Evolutionary conservation across 1,139 yeast species (phyloP), one percentile per base, ranked within the genome.

Genomic region (Nakaseomyces uthaithaninus): DNA sequence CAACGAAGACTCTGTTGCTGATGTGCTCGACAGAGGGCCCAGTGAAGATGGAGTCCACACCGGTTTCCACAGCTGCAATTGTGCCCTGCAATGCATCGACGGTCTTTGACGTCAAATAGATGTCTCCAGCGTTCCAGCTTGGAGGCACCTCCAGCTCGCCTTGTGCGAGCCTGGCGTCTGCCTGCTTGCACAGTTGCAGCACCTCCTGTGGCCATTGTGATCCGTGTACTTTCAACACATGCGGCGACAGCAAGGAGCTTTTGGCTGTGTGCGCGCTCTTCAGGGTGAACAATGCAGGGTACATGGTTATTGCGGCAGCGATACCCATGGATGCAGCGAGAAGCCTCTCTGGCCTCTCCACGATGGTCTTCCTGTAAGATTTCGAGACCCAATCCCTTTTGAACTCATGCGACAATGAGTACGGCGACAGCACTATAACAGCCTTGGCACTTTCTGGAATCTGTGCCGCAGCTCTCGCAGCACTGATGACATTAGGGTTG

Each of bases 51-150:
- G 69, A 64, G 55, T 85, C 94, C 1, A 84, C 68, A 2, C 84
- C 89, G 0, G 74, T 68, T 59, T 85, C 94, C 8, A 84, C 67
- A 0, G 94, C 80, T 0, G 93, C 94, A 30, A 85, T 66, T 1
- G 80, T 86, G 3, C 94, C 94, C 50, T 80, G 82, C 11, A 85
- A 63, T 0, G 95, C 94, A 36, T 72, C 73, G 9, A 81, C 62
- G 0, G 95, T 80, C 35, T 70, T 74, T 7, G 80, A 77, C 4
- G 79, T 74, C 44, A 85, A 60, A 55, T 85, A 85, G 31, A 85
- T 82, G 55, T 85, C 95, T 7, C 94, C 94, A 3, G 82, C 72
- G 46, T 84, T 83, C 94, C 94, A 85, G 42, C 73, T 77, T 15
- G 72, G 77, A 0, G 94, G 94, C 1, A 85, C 89, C 58, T 85